phyloP scores from a whole-genome alignment of 1,284 basidiomycete species.

The Ganoderma multipileum region DNA sequence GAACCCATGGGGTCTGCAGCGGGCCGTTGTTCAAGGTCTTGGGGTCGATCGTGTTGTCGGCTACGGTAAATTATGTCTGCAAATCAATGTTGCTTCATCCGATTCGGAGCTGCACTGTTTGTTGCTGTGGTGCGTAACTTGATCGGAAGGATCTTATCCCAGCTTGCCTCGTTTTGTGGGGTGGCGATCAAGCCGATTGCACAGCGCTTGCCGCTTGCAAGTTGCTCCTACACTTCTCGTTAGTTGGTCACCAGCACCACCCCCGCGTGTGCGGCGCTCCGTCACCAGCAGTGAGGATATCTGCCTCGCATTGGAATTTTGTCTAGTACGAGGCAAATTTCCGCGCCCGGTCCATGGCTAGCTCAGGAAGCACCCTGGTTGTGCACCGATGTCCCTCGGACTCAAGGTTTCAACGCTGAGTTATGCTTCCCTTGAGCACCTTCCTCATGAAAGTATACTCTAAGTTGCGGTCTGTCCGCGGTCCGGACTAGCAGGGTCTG shows the following conservation, averaged over 20 bases:
- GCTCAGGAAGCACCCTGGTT: background rate
- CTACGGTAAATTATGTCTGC: background rate
- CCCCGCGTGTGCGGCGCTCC: background rate
- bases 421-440: too few relatives aligned
- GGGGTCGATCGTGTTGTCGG: background rate
- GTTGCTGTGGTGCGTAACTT: background rate
- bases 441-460: background rate
- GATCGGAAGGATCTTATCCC: background rate
- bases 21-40: background rate
- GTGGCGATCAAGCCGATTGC: background rate
- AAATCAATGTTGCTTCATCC: background rate
- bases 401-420: background rate
- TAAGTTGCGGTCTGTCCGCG: background rate
- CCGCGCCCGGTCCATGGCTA: background rate
- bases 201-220: background rate
- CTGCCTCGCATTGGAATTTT: background rate
- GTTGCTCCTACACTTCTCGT: background rate
- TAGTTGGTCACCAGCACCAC: background rate
- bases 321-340: background rate
- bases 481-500: background rate
- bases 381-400: background rate
- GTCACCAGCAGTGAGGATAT: background rate
- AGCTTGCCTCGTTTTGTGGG: background rate
- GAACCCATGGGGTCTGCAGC: background rate
- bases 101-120: background rate